Conservation (phyloP, 805 yeast genomes). For the Ascoidea rubescens region DNA sequence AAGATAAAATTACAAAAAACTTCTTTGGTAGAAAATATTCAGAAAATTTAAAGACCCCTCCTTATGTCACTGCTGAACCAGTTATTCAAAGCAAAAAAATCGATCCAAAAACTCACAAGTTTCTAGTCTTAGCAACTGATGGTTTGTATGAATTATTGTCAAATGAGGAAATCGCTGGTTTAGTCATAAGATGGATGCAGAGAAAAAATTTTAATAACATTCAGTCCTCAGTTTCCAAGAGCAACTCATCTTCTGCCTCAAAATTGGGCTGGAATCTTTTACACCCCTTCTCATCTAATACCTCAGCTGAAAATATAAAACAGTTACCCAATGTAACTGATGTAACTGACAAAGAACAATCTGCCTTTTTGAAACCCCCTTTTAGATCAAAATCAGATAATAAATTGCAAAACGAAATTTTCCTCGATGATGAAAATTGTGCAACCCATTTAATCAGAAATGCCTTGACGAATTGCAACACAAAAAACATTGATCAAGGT, state of each 20-base stretch:
- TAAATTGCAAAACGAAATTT: constrained; percentile 13
- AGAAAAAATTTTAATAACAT: constrained; percentile 29
- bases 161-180: constrained; percentile 83
- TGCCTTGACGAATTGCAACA: constrained; percentile 77
- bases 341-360: constrained; percentile 40
- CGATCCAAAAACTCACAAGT: constrained; percentile 59
- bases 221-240: background rate
- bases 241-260: background rate
- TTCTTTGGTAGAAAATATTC: constrained; percentile 76
- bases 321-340: constrained; percentile 47
- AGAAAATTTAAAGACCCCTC: constrained; percentile 69
- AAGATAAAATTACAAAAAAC: constrained; percentile 55
- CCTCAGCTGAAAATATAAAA: background rate
- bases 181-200: constrained; percentile 91
- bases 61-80: constrained; percentile 96
- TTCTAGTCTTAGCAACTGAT: constrained; percentile 86
- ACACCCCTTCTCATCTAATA: background rate
- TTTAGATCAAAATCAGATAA: constrained; percentile 37
- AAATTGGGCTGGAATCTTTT: background rate
- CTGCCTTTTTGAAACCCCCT: constrained; percentile 55
- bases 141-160: constrained; percentile 86
- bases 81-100: constrained; percentile 74
- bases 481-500: constrained; percentile 65
- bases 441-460: constrained; percentile 90
- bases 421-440: constrained; percentile 75